Evolutionary conservation across 2,329 filamentous ascomycete genomes (phyloP).

Genomic region (Basipetospora chlamydospora): DNA sequence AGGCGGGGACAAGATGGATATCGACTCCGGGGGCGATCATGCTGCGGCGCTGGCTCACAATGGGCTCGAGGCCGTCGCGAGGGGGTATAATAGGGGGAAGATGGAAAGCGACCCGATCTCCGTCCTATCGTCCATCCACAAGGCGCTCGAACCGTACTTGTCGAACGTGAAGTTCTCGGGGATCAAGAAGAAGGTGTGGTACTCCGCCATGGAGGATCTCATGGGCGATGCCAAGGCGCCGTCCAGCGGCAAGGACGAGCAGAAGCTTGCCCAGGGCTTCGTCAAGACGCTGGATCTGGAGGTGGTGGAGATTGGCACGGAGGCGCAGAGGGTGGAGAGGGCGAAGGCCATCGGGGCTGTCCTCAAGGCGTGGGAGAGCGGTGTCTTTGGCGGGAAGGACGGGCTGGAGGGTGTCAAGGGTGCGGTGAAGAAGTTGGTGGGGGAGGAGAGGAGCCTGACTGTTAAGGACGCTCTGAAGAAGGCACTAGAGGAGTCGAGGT

Average conservation of each 20-base stretch:
- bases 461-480: conserved; percentile 28
- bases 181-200: conserved; percentile 37
- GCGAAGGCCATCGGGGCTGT: conserved; percentile 29
- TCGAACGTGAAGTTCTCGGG: conserved; percentile 20
- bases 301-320: conserved; percentile 30
- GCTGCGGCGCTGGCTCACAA: conserved; percentile 29
- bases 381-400: conserved; percentile 23
- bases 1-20: conserved; percentile 53
- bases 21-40: conserved; percentile 39
- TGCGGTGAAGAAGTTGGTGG: conserved; percentile 19
- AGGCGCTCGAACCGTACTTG: conserved; percentile 26
- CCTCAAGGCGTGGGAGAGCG: conserved; percentile 25
- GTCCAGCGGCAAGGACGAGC: conserved; percentile 10
- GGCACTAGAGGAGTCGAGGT: conserved; percentile 17
- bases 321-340: conserved; percentile 33
- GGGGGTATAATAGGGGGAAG: conserved; percentile 29
- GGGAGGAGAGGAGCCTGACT: conserved; percentile 28
- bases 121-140: conserved; percentile 25
- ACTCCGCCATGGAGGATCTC: conserved; percentile 31
- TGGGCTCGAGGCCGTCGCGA: conserved; percentile 35
- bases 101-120: conserved; percentile 21
- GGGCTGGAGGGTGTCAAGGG: conserved; percentile 16
- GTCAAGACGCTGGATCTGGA: conserved; percentile 32
- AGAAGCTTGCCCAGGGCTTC: conserved; percentile 19
- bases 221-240: conserved; percentile 24